These are phyloP conservation scores for Fusarium heterosporum DNA, from an alignment of 2,329 filamentous ascomycete species.

Conservation along the genomic window DNA sequence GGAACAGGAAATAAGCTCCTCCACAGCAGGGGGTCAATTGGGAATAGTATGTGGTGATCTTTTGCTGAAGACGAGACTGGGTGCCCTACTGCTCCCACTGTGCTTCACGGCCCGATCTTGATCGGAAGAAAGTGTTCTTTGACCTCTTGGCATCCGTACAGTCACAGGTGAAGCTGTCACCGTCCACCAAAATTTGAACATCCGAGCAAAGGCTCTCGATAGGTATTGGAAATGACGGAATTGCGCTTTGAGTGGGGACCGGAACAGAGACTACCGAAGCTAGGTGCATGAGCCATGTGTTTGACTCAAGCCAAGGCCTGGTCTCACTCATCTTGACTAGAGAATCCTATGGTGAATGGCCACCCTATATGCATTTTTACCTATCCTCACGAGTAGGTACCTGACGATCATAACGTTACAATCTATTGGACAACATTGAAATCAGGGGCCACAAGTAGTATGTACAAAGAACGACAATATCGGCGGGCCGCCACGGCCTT, in stretches of 20 bases:
- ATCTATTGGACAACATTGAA: no score
- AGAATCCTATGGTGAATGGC: neutral
- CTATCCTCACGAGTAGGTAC: neutral
- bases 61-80: neutral
- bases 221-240: neutral
- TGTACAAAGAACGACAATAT: conserved; percentile 6
- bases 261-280: conserved; percentile 11
- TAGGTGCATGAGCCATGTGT: neutral
- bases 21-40: neutral
- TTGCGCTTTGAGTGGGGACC: neutral
- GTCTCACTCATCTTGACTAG: neutral
- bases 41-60: conserved; percentile 14
- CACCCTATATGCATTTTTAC: neutral
- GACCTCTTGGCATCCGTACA: neutral
- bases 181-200: neutral
- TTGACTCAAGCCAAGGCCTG: neutral
- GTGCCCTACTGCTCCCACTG: neutral
- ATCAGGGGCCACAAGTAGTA: neutral
- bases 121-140: neutral
- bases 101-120: neutral
- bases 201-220: neutral
- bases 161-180: neutral
- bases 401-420: no score
- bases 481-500: neutral
- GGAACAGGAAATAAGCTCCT: conserved; percentile 17